phyloP scores from a whole-genome alignment of 2,329 filamentous ascomycete species.

The Aphanocladium album region DNA sequence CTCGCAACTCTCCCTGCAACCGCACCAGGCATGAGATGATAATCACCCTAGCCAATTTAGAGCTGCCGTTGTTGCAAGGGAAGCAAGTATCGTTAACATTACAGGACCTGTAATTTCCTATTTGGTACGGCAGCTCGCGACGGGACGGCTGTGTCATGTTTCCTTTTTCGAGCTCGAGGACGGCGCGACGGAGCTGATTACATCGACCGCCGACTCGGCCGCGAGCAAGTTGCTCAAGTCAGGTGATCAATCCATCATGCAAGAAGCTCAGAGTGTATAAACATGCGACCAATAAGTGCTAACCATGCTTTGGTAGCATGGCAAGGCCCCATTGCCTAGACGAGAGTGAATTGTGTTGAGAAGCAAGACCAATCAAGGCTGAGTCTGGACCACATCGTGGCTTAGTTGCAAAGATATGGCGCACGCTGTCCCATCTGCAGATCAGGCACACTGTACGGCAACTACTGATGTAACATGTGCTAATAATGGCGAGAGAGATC shows the following conservation, averaged over 20 bases:
- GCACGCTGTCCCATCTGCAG: not conserved
- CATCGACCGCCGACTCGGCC: not conserved
- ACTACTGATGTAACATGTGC: not conserved
- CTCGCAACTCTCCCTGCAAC: not conserved
- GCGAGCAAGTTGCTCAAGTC: not conserved
- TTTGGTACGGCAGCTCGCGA: not conserved
- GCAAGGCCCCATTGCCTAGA: not conserved
- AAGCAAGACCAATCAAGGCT: not conserved
- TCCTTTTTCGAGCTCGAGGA: not conserved
- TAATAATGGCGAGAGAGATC: not conserved
- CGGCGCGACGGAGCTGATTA: not conserved
- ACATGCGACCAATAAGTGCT: not conserved
- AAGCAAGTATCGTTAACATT: not conserved
- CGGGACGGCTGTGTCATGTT: not conserved
- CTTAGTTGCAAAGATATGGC: not conserved
- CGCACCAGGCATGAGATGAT: not conserved
- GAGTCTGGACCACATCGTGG: slow-evolving; percentile 1
- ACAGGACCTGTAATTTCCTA: not conserved
- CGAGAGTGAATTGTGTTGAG: not conserved
- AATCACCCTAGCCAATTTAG: not conserved
- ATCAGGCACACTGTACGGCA: not conserved
- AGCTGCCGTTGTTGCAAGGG: not conserved
- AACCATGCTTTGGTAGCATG: not conserved
- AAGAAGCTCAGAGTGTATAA: not conserved
- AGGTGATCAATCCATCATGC: slow-evolving; percentile 6